Percentiles rank a stretch among this genome's conserved stretches.
Conservation (phyloP, 768 basidiomycete genomes). For the Botryobasidium botryosum region DNA sequence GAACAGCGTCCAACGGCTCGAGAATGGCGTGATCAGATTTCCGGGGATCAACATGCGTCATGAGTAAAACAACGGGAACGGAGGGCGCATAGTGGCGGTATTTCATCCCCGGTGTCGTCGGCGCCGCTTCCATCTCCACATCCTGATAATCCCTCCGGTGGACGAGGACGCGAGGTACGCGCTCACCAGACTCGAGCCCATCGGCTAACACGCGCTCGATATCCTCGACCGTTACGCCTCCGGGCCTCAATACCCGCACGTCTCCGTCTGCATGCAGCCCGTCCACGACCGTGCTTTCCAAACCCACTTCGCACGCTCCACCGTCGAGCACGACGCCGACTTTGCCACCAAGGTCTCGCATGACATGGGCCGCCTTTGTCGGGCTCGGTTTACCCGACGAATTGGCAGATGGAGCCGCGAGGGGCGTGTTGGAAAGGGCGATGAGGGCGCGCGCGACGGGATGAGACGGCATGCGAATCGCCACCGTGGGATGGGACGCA, state of each 20-base stretch:
- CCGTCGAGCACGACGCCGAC: conserved; percentile 75
- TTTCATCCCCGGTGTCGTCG: conserved; percentile 98
- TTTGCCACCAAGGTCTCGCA: conserved; percentile 55
- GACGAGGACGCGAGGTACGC: conserved; percentile 37
- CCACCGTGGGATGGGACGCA: conserved; percentile 64
- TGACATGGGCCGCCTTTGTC: conserved; percentile 74
- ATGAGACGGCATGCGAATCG: conserved; percentile 88
- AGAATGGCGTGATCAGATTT: too few species aligned
- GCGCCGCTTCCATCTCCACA: conserved; percentile 49
- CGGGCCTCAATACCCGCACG: conserved; percentile 73
- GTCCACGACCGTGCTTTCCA: conserved; percentile 94
- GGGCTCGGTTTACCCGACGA: conserved; percentile 89
- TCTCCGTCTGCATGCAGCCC: conserved; percentile 57
- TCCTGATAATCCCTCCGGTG: conserved; percentile 65
- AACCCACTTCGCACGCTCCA: conserved; percentile 73
- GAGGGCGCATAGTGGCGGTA: conserved; percentile 93
- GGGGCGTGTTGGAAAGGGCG: conserved; percentile 46
- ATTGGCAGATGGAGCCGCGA: conserved; percentile 94
- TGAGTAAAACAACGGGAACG: conserved; percentile 66
- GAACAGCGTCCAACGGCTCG: conserved; percentile 2
- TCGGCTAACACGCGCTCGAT: conserved; percentile 39
- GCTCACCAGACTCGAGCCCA: conserved; percentile 2
- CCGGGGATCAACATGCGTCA: conserved; percentile 14
- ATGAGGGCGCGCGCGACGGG: conserved; percentile 85
- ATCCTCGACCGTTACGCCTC: conserved; percentile 83